Percentiles rank a stretch among this genome's conserved stretches.
Evolutionary conservation across 2,329 filamentous ascomycete genomes (phyloP).

Genomic region (Aspergillus pseudotamarii): DNA sequence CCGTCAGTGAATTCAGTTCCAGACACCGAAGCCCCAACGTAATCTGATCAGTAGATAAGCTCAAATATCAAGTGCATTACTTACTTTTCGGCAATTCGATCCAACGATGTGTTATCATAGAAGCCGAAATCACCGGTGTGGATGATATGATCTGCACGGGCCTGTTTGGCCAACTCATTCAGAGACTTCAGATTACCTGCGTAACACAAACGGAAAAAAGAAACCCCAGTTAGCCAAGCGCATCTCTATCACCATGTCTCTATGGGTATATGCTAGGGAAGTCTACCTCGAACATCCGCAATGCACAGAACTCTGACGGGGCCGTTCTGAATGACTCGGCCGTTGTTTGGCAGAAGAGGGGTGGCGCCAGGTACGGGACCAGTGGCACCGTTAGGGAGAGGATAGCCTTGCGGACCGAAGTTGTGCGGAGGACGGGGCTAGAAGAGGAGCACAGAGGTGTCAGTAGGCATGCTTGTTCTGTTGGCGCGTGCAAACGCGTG

Average conservation of each 20-base stretch:
- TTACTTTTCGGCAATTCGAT: conserved; percentile 97
- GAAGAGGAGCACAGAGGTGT: conserved; percentile 18
- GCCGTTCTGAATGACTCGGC: conserved; percentile 52
- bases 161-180: conserved; percentile 93
- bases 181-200: conserved; percentile 91
- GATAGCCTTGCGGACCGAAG: conserved; percentile 47
- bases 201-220: conserved; percentile 20
- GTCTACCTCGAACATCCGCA: conserved; percentile 54
- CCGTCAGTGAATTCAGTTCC: conserved; percentile 14
- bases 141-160: conserved; percentile 94
- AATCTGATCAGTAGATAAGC: conserved; percentile 3
- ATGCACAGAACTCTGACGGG: conserved; percentile 52
- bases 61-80: conserved; percentile 33
- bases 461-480: conserved; percentile 20
- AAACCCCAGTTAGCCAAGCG: conserved; percentile 24
- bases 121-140: conserved; percentile 99
- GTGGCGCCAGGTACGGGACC: conserved; percentile 50
- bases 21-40: neutral
- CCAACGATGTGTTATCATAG: conserved; percentile 93
- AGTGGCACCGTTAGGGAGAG: conserved; percentile 51
- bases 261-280: neutral
- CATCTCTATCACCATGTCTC: conserved; percentile 2
- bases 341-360: conserved; percentile 54
- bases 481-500: conserved; percentile 18
- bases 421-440: conserved; percentile 48